phyloP scores from a whole-genome alignment of 2,329 filamentous ascomycete species.

The Aspergillus fructus region DNA sequence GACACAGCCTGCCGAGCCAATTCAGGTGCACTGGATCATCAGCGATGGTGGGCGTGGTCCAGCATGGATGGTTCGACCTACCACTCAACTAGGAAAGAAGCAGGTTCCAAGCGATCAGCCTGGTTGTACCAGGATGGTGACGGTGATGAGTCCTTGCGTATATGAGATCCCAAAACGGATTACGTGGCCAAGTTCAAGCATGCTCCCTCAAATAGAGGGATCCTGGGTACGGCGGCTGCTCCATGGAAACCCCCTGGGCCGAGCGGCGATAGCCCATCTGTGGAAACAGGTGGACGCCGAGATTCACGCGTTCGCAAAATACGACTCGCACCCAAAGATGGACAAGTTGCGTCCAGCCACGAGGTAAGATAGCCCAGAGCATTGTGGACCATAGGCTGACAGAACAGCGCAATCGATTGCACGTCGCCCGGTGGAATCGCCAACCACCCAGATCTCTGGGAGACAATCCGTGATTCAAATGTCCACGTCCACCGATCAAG shows the following conservation, averaged over 20 bases:
- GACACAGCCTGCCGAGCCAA: slow-evolving; percentile 2
- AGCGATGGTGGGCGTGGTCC: slow-evolving; percentile 20
- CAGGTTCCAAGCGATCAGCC: slow-evolving; percentile 23
- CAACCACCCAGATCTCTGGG: slow-evolving; percentile 26
- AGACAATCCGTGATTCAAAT: slow-evolving; percentile 19
- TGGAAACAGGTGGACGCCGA: slow-evolving; percentile 20
- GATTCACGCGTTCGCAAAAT: slow-evolving; percentile 15
- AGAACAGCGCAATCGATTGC: slow-evolving; percentile 21
- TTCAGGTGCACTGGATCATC: slow-evolving; percentile 27
- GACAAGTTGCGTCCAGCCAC: slow-evolving; percentile 17
- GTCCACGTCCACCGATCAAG: slow-evolving; percentile 23
- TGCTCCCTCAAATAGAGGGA: slow-evolving; percentile 16
- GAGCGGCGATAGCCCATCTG: slow-evolving; percentile 17
- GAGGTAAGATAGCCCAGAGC: not conserved
- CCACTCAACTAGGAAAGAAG: slow-evolving; percentile 17
- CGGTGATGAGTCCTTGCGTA: slow-evolving; percentile 19
- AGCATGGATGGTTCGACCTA: slow-evolving; percentile 26
- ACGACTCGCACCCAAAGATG: slow-evolving; percentile 21
- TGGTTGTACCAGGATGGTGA: slow-evolving; percentile 21
- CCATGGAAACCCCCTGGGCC: slow-evolving; percentile 23
- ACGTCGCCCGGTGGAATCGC: slow-evolving; percentile 22
- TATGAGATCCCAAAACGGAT: slow-evolving; percentile 20
- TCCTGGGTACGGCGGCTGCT: slow-evolving; percentile 22
- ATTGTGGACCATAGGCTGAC: too few species aligned
- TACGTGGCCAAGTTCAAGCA: not conserved